phyloP scores from a whole-genome alignment of 164 flowering plant genomes.

The Berberis thunbergii region DNA sequence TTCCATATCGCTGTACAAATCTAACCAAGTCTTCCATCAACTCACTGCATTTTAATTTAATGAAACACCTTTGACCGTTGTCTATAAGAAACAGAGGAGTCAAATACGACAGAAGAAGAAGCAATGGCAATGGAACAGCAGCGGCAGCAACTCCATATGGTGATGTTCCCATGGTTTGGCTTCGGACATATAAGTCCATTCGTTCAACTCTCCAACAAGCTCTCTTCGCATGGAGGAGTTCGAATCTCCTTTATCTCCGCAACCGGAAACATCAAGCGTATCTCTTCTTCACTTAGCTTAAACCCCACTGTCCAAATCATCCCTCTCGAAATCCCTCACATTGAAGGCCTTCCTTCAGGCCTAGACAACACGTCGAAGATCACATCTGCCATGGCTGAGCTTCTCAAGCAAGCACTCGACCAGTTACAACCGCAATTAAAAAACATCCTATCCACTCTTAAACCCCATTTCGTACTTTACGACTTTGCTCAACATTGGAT shows the following conservation, averaged over 20 bases:
- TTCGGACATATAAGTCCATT: conserved; percentile 38
- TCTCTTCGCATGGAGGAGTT: conserved; percentile 20
- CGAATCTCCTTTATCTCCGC: conserved; percentile 15
- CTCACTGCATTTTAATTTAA: no score
- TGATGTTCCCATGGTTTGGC: conserved; percentile 35
- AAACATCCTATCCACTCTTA: conserved; percentile 15
- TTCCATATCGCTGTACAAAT: no score
- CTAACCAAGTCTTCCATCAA: no score
- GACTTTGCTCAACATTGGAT: conserved; percentile 29
- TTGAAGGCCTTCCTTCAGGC: conserved; percentile 18
- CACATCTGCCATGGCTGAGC: conserved; percentile 14
- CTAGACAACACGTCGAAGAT: conserved; percentile 12
- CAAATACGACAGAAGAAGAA: no score
- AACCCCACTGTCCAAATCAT: conserved; percentile 2
- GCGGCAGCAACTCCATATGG: conserved; percentile 8
- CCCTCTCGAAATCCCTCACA: conserved; percentile 15
- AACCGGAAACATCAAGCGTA: conserved; percentile 1
- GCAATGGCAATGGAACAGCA: no score
- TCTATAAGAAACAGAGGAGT: no score
- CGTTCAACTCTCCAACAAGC: conserved; percentile 33
- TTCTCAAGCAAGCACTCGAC: conserved; percentile 23
- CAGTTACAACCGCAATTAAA: conserved; percentile 20
- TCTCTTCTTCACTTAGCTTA: neutral
- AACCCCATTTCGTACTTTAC: conserved; percentile 23
- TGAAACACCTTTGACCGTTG: no score